phyloP scores from a whole-genome alignment of 179 eudicot species.

The Beta lomatogona region DNA sequence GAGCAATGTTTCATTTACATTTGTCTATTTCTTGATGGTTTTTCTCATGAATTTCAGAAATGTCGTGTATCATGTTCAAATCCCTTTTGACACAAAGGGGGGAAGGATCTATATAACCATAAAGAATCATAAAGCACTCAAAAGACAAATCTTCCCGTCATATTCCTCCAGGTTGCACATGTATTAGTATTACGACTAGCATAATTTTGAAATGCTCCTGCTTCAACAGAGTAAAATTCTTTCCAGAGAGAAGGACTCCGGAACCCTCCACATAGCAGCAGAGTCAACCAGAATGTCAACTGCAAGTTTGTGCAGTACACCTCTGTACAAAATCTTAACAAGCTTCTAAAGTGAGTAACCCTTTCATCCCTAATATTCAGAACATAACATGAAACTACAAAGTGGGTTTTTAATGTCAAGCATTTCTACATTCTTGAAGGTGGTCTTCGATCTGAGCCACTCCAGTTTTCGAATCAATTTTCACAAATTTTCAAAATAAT shows the following conservation, averaged over 20 bases:
- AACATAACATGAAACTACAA: neutral
- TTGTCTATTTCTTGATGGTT: neutral
- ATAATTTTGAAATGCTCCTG: neutral
- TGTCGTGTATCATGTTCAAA: neutral
- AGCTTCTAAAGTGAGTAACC: neutral
- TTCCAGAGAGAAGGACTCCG: neutral
- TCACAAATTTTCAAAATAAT: neutral
- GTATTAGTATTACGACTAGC: neutral
- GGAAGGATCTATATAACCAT: neutral
- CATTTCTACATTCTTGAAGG: neutral
- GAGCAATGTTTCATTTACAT: neutral
- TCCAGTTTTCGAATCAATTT: neutral
- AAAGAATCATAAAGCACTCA: neutral
- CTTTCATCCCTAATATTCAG: neutral
- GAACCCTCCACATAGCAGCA: neutral
- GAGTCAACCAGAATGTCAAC: neutral
- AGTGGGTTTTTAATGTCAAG: neutral
- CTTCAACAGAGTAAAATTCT: neutral
- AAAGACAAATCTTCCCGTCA: neutral
- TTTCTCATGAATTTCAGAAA: neutral
- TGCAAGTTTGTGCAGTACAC: slow-evolving; percentile 3
- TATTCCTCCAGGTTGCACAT: neutral
- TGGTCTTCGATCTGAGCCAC: neutral
- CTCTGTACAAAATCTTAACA: neutral
- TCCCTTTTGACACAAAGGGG: neutral